Evolutionary conservation across 2,329 filamentous ascomycete genomes (phyloP).

Genomic region (Tolypocladium sp.): DNA sequence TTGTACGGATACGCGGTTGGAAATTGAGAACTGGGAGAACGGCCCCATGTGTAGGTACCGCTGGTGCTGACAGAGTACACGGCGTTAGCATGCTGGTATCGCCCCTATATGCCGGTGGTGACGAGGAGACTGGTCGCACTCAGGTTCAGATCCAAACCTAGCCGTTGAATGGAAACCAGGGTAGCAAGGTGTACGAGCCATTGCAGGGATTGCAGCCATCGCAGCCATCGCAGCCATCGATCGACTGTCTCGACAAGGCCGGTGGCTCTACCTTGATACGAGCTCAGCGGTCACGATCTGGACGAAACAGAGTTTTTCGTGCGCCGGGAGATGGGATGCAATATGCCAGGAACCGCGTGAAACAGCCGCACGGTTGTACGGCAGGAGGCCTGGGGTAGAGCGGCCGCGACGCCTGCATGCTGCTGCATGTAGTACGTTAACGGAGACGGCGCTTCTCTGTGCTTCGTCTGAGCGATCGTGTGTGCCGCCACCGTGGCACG

Average conservation of each 20-base stretch:
- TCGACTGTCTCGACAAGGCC: background rate
- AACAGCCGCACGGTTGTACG: slow-evolving; percentile 3
- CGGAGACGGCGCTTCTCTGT: background rate
- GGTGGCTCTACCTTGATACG: background rate
- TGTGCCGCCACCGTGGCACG: background rate
- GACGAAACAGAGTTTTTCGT: background rate
- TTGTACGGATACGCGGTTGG: too few species aligned
- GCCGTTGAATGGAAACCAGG: background rate
- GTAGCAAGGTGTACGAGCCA: background rate
- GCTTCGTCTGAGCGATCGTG: background rate
- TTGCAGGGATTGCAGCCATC: background rate
- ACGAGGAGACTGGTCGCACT: background rate
- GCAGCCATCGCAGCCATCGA: background rate
- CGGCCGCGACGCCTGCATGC: slow-evolving; percentile 1
- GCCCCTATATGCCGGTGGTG: background rate
- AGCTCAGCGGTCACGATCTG: background rate
- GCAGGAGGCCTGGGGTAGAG: slow-evolving; percentile 2
- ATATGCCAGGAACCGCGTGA: slow-evolving; percentile 5
- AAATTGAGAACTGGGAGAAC: background rate
- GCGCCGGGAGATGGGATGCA: background rate
- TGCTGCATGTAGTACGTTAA: background rate
- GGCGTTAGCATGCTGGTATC: background rate
- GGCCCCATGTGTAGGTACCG: too few species aligned
- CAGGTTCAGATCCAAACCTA: background rate
- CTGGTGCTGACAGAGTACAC: too few species aligned